Base-by-base conservation (phyloP, 2,329 filamentous ascomycete genomes). In the Hypocrella siamensis region DNA sequence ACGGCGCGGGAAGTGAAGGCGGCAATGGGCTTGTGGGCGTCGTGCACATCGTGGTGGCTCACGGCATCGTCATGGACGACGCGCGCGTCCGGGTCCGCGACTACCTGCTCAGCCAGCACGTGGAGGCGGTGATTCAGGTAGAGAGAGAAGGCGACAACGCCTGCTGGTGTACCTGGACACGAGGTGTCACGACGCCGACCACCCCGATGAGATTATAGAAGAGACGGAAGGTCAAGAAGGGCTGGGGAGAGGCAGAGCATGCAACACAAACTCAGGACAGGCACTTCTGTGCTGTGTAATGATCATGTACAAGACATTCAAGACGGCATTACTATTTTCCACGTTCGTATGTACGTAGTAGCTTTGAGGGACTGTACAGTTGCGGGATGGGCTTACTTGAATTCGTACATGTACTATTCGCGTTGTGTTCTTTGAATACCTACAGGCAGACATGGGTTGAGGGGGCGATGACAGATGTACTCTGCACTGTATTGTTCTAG, bases 51-150 rank as follows among this genome's bases (percentile, higher is more conserved):
- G 74, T 84, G 37, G 83, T 83, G 1, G 72, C 75, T 1, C 69
- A 72, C 17, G 71, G 67, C 3, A 74, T 78, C 3, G 75, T 86
- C 43, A 50, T 86, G 34, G 83, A 93, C 44, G 86, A 94, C 39
- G 83, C 94, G 5, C 67, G 82, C 31, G 72, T 82, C 37, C 67
- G 85, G n/a, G 79, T 86, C 0, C 63, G 67, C 28, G 65, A 71
- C 27, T 90, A 85, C 42, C 61, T 93, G 16, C 57, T 65, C 6
- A 70, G 70, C 31, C 70, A 79, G 40, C 71, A 75, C 26, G 79
- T 94, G 56, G 77, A 93, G 45, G 72, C 85, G 10, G 75, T 92
- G 17, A 70, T 94, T 5, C 88, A 94, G 54, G 80, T 93, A 2
- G 88, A 94, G 54, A 64, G 78, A 29, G 84, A 93, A 46, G 82